phyloP scores from a whole-genome alignment of 2,329 filamentous ascomycete genomes.

The Lecanicillium sp. region DNA sequence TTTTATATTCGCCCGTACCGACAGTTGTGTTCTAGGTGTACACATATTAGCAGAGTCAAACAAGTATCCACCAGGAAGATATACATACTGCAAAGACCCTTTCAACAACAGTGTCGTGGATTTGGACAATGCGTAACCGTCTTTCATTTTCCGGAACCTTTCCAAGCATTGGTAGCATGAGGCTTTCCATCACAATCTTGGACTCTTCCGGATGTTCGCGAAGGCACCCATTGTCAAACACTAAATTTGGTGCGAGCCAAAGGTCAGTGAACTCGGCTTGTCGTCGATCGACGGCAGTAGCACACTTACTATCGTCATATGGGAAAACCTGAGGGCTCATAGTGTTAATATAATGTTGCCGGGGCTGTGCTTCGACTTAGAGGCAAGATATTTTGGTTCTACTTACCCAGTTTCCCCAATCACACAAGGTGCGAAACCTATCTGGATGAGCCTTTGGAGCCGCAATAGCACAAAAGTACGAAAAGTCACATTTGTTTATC shows the following conservation, averaged over 20 bases:
- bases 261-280: too few relatives aligned
- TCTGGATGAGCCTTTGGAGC: slow-evolving; percentile 11
- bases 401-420: slow-evolving; percentile 18
- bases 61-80: too few relatives aligned
- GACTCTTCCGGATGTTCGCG: slow-evolving; percentile 10
- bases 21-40: neutral
- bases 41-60: neutral
- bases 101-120: slow-evolving; percentile 12
- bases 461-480: slow-evolving; percentile 14
- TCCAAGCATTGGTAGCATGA: slow-evolving; percentile 11
- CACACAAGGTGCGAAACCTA: slow-evolving; percentile 13
- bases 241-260: too few relatives aligned
- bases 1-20: neutral
- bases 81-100: slow-evolving; percentile 10
- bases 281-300: too few relatives aligned
- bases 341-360: too few relatives aligned
- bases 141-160: neutral
- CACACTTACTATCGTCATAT: slow-evolving; percentile 15
- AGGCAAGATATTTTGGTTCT: neutral
- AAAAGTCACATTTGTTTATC: slow-evolving; percentile 14
- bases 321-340: slow-evolving; percentile 13
- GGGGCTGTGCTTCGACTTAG: too few relatives aligned
- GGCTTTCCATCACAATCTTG: slow-evolving; percentile 11
- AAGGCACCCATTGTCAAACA: slow-evolving; percentile 15
- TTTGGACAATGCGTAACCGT: slow-evolving; percentile 11